Conservation (phyloP, 805 yeast species). For the Clavispora phyllophila region DNA sequence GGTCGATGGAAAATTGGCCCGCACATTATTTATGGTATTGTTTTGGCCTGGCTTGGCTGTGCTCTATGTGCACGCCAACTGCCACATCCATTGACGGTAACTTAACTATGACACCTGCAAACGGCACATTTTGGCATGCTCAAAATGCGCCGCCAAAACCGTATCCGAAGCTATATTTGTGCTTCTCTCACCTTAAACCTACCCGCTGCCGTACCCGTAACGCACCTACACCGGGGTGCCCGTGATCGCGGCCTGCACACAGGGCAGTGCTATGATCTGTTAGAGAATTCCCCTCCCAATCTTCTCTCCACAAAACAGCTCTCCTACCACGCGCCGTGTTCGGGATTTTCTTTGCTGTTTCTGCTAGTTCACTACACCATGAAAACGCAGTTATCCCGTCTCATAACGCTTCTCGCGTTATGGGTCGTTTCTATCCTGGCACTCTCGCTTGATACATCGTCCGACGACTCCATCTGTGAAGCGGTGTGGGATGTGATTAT, state of each 20-base stretch:
- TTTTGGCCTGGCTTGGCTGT: too few relatives aligned
- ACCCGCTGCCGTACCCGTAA: too few relatives aligned
- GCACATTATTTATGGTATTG: too few relatives aligned
- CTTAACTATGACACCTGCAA: too few relatives aligned
- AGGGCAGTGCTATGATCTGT: background rate
- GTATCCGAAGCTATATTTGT: too few relatives aligned
- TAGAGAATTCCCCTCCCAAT: background rate
- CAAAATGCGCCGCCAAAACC: too few relatives aligned
- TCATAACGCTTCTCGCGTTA: background rate
- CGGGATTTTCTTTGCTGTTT: background rate
- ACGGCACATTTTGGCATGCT: too few relatives aligned
- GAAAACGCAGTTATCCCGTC: background rate
- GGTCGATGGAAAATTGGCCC: too few relatives aligned
- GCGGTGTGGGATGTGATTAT: constrained; percentile 32
- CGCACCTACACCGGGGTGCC: too few relatives aligned
- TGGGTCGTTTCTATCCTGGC: constrained; percentile 6
- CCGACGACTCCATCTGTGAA: constrained; percentile 35
- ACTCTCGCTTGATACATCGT: constrained; percentile 30
- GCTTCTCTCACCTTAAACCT: too few relatives aligned
- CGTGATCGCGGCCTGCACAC: background rate
- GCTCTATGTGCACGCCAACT: too few relatives aligned
- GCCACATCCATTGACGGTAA: too few relatives aligned
- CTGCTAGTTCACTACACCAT: background rate
- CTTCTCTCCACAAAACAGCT: background rate
- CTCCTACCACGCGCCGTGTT: background rate